Evolutionary conservation across 2,329 filamentous ascomycete genomes (phyloP).

Genomic region (Penicillium rolfsii): DNA sequence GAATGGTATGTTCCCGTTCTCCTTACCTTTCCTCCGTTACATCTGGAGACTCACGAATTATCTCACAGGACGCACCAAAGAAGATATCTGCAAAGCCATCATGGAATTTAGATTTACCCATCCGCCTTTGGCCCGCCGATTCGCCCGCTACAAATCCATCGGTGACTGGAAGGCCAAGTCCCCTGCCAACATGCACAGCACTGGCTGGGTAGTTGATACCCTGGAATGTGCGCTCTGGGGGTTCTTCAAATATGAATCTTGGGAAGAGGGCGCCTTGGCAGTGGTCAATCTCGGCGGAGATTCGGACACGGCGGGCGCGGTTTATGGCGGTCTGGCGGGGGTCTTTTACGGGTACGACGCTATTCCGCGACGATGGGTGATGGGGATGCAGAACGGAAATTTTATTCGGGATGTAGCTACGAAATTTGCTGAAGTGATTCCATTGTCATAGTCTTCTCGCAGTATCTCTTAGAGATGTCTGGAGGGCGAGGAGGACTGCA

Average conservation of each 20-base stretch:
- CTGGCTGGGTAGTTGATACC: slow-evolving; percentile 49
- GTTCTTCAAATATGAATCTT: slow-evolving; percentile 45
- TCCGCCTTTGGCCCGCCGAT: slow-evolving; percentile 10
- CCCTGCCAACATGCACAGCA: slow-evolving; percentile 36
- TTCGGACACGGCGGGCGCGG: slow-evolving; percentile 50
- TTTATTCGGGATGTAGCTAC: slow-evolving; percentile 25
- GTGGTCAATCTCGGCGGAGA: slow-evolving; percentile 50
- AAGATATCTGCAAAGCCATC: slow-evolving; percentile 16
- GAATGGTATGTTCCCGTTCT: slow-evolving; percentile 19
- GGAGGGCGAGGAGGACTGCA: not conserved
- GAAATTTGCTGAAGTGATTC: slow-evolving; percentile 8
- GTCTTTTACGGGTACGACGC: slow-evolving; percentile 45
- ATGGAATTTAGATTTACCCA: slow-evolving; percentile 18
- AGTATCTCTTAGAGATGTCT: not conserved
- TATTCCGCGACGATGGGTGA: slow-evolving; percentile 39
- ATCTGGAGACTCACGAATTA: not conserved
- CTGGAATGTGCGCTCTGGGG: slow-evolving; percentile 49
- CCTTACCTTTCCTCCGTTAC: too few species aligned
- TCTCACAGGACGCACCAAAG: slow-evolving; percentile 21
- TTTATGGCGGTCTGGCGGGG: slow-evolving; percentile 50
- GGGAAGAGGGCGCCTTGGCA: slow-evolving; percentile 43
- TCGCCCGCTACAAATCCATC: slow-evolving; percentile 21
- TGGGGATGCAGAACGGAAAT: slow-evolving; percentile 30
- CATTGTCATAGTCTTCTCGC: not conserved
- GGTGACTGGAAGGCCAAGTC: slow-evolving; percentile 33